phyloP scores from a whole-genome alignment of 805 yeast species.

The Maudiozyma serrabonitensis region DNA sequence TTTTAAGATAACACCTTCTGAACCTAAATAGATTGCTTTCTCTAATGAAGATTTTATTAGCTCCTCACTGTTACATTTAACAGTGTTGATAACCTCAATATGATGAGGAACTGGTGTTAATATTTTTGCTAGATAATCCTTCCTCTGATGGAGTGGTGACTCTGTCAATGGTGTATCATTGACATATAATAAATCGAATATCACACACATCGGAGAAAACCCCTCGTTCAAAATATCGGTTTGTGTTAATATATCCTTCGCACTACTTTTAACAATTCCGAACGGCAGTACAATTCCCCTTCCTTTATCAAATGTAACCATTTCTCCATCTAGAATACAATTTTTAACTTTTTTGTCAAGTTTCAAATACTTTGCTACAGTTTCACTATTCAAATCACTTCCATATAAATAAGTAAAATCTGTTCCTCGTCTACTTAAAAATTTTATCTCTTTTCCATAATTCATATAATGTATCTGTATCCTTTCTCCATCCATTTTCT shows the following conservation, averaged over 20 bases:
- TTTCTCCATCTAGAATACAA: conserved; percentile 73
- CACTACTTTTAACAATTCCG: conserved; percentile 68
- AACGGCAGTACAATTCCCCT: conserved; percentile 56
- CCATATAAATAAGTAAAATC: conserved; percentile 73
- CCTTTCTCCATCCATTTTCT: conserved; percentile 90
- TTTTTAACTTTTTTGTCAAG: conserved; percentile 30
- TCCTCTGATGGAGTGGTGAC: conserved; percentile 47
- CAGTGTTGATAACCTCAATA: conserved; percentile 40
- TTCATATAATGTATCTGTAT: conserved; percentile 62
- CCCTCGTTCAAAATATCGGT: conserved; percentile 31
- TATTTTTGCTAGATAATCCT: conserved; percentile 38
- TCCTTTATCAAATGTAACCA: conserved; percentile 75
- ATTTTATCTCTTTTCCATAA: conserved; percentile 29
- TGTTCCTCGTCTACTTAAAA: conserved; percentile 52
- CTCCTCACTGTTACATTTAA: conserved; percentile 33
- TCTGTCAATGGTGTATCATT: conserved; percentile 57
- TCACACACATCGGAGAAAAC: conserved; percentile 47
- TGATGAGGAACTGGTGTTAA: conserved; percentile 33
- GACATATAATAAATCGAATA: conserved; percentile 63
- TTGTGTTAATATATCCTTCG: conserved; percentile 41
- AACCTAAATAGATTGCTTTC: conserved; percentile 46
- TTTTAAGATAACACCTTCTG: conserved; percentile 81
- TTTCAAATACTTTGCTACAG: conserved; percentile 43
- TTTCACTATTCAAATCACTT: conserved; percentile 36
- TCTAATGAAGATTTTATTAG: conserved; percentile 51